Evolutionary conservation across 805 yeast genomes (phyloP), one percentile per base, ranked within the genome.

Genomic region (Suhomyces tanzawaensis): DNA sequence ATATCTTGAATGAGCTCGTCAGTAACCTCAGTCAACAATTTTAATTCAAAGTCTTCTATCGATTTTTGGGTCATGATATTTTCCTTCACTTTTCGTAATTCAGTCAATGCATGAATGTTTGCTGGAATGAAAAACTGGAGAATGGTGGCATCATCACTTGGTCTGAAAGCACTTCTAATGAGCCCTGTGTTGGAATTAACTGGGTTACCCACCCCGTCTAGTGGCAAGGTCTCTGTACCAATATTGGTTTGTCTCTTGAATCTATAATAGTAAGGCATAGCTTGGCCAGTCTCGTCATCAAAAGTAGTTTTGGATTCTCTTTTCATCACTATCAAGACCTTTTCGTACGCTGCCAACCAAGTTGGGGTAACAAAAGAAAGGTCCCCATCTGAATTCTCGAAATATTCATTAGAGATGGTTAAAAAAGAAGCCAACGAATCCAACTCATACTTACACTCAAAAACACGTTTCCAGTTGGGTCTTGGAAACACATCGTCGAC

Each of bases 391-490:
- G 88, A 75, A 34, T 72, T 58, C 30, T 68, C 75, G 46, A 64
- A 80, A 56, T 82, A 89, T 41, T 82, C 91, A 52, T 82, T 85
- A 6, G 85, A 69, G 40, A 88, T 62, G 0, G 89, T 82, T 40
- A 88, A 64, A 50, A 88, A 88, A 4, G 93, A 81, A 0, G 95
- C 95, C 36, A 88, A 62, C 2, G 93, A 83, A 60, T 88, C 96
- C 39, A 88, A 67, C 55, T 88, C 96, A 69, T 85, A 88, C 56
- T 88, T 88, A 62, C 96, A 88, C 55, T 88, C 96, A 60, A 86
- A 88, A 0, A 85, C 95, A 18, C 68, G 67, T 13, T 58, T 57
- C 80, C 89, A 85, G 42, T 84, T 77, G 2, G 89, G 90, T 4
- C 51, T 49, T 1, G 96, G 96, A 24, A 50, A 56, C 4, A 88